These are phyloP conservation scores for Claviceps humidiphila DNA, from an alignment of 2,329 filamentous ascomycete genomes.

Conservation along the genomic window DNA sequence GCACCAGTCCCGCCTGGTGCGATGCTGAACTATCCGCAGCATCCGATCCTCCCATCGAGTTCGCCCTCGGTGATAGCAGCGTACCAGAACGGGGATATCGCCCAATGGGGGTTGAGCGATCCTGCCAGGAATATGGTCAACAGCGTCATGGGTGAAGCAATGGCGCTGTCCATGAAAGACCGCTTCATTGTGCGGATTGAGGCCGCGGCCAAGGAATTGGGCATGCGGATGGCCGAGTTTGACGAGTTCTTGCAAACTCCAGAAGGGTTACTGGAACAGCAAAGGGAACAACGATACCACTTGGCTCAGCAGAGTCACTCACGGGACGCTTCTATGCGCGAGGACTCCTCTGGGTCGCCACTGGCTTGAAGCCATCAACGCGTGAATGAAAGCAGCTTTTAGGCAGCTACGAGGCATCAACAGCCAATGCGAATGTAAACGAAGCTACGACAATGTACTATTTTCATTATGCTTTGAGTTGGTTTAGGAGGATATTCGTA, in stretches of 20 bases:
- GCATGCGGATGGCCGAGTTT: conserved; percentile 37
- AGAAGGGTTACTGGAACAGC: conserved; percentile 16
- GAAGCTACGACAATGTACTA: background rate
- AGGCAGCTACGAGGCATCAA: background rate
- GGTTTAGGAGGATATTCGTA: background rate
- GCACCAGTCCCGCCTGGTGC: background rate
- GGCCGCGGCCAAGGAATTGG: conserved; percentile 39
- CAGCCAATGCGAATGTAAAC: no score
- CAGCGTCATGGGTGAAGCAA: conserved; percentile 33
- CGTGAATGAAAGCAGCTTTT: background rate
- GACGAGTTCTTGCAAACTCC: conserved; percentile 26
- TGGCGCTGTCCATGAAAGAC: conserved; percentile 27
- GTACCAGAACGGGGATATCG: conserved; percentile 13
- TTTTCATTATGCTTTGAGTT: background rate
- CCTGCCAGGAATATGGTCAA: conserved; percentile 12
- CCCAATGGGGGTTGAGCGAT: conserved; percentile 20
- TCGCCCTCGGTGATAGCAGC: background rate
- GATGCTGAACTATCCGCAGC: conserved; percentile 11
- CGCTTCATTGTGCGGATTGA: conserved; percentile 39
- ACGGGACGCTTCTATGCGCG: conserved; percentile 6
- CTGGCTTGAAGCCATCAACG: background rate
- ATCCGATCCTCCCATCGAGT: background rate
- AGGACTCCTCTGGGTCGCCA: conserved; percentile 2
- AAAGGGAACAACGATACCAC: conserved; percentile 9
- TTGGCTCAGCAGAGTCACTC: conserved; percentile 11